Conservation (phyloP, 2,329 filamentous ascomycete species). For the Aureobasidium uvarum region DNA sequence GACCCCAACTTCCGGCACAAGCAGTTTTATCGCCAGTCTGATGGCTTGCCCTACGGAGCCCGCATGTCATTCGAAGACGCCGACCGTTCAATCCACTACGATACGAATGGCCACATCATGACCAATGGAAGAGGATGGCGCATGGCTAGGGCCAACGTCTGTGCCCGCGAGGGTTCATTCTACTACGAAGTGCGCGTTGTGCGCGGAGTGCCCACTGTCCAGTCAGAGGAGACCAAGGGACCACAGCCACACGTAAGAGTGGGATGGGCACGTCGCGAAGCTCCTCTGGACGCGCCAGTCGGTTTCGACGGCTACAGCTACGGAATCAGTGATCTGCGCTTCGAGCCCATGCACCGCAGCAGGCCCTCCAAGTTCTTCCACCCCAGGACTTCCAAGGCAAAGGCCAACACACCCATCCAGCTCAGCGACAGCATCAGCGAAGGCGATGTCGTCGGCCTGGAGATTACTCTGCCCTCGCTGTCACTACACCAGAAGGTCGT, state of each 20-base stretch:
- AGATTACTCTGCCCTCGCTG: conserved; percentile 86
- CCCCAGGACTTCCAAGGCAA: conserved; percentile 40
- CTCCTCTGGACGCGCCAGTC: conserved; percentile 76
- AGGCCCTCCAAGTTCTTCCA: conserved; percentile 80
- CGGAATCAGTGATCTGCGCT: conserved; percentile 81
- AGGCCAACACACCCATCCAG: conserved; percentile 37
- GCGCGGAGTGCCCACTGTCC: conserved; percentile 62
- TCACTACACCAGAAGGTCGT: conserved; percentile 84
- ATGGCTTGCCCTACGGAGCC: conserved; percentile 76
- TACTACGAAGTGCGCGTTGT: conserved; percentile 95
- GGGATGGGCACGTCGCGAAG: conserved; percentile 80
- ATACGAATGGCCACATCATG: conserved; percentile 67
- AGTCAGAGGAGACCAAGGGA: conserved; percentile 41
- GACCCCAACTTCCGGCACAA: conserved; percentile 83
- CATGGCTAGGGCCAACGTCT: conserved; percentile 86
- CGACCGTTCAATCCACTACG: conserved; percentile 77
- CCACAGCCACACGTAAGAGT: conserved; percentile 68
- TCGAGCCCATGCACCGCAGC: conserved; percentile 91
- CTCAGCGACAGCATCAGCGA: conserved; percentile 68
- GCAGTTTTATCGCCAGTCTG: conserved; percentile 85
- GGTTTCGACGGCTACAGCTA: conserved; percentile 94
- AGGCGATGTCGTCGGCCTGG: conserved; percentile 90
- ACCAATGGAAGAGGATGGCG: conserved; percentile 93
- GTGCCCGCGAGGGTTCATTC: conserved; percentile 81
- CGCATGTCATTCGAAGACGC: conserved; percentile 92